Base-by-base conservation (phyloP, 2,329 filamentous ascomycete genomes). In the Talaromyces sp. region DNA sequence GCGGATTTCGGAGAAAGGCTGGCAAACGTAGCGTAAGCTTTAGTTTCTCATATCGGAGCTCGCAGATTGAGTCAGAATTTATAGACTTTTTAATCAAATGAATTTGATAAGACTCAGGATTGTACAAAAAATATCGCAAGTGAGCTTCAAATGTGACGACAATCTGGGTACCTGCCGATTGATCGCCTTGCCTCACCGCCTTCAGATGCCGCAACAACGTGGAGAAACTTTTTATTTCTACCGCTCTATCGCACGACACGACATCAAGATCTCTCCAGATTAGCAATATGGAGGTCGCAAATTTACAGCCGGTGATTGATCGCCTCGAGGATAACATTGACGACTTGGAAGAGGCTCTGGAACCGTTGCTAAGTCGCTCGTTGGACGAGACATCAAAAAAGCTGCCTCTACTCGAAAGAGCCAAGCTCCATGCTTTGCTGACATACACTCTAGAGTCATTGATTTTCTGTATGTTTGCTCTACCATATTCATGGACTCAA, bases 371-470 rank as follows among this genome's bases (percentile, higher is more conserved):
- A 31, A 82, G 83, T 41, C 84, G 84, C 59, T 78, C 85, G 1
- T 80, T 97, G 50, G 82, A 87, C 60, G 86, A 89, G 47, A 86
- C 87, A 64, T 87, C 92, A 5, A 89, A 87, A 63, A 92, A 92
- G 74, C 84, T 98, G 33, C 93, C 94, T 1, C 84, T 98, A n/a
- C 84, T 99, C 67, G 94, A 98, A 82, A 93, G 92, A 80, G 93
- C 95, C 8, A 97, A 98, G 80, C 87, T 97, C 66, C 92, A 96
- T 75, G 89, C 95, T n/a, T 83, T 96, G 22, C 84, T 89, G 61
- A 90, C 92, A 19, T 99, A 98, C 77, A 86, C 93, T 0, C 89
- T 99, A 68, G 94, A 98, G 74, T 96, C 93, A 0, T 82, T 97
- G 10, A 81, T 99, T 8, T 98, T 96, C 78, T 90, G 91, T 93